Conservation (phyloP, 495 filamentous ascomycete species). For the Oidiodendron maius region DNA sequence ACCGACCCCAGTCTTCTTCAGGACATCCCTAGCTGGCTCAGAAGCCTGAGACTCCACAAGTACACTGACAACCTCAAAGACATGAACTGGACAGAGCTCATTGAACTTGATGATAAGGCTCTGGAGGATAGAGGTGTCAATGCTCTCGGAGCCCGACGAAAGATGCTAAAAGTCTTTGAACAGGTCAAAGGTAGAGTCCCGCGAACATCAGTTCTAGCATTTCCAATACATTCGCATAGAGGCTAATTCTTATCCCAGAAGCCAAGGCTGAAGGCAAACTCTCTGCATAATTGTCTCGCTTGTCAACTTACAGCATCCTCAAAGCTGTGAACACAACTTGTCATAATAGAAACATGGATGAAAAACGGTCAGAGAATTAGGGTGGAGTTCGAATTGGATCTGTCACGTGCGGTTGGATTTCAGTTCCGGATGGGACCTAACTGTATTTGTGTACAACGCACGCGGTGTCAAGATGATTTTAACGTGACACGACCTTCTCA, state of each 20-base stretch:
- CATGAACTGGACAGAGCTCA: slow-evolving; percentile 89
- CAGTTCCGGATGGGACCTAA: no score
- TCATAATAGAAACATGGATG: no score
- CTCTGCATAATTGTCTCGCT: no score
- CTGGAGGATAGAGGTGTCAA: slow-evolving; percentile 92
- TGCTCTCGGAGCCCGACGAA: slow-evolving; percentile 87
- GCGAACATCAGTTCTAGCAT: no score
- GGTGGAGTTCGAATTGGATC: no score
- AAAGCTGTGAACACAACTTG: no score
- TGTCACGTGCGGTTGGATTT: no score
- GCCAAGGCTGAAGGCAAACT: slow-evolving; percentile 62
- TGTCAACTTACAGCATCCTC: no score
- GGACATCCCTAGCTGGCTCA: slow-evolving; percentile 94
- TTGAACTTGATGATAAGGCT: slow-evolving; percentile 89
- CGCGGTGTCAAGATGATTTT: neutral
- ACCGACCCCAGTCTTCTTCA: slow-evolving; percentile 86
- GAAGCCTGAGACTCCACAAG: slow-evolving; percentile 92
- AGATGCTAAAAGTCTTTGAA: slow-evolving; percentile 99
- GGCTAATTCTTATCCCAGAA: slow-evolving; percentile 30
- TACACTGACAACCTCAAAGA: slow-evolving; percentile 98
- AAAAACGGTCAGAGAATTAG: no score
- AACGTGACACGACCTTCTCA: neutral
- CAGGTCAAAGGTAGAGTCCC: slow-evolving; percentile 83
- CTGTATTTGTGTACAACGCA: neutral
- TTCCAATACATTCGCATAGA: neutral